A percentile compares a stretch with the other conserved stretches of the same genome.
phyloP scores from a whole-genome alignment of 768 basidiomycete genomes.

The Leccinum sublutescens region DNA sequence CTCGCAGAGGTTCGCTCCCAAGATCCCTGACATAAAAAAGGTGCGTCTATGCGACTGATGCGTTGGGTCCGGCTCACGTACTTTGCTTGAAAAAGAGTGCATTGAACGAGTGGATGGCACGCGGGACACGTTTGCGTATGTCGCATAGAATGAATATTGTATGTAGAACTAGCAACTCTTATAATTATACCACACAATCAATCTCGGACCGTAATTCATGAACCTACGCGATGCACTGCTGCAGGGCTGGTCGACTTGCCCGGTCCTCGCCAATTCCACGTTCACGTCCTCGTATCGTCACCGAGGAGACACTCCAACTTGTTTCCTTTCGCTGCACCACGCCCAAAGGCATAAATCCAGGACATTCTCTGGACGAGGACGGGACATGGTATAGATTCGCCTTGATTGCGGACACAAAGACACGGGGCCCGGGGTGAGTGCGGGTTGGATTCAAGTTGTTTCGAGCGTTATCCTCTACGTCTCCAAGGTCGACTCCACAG shows the following conservation, averaged over 20 bases:
- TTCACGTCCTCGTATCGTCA: slow-evolving; percentile 71
- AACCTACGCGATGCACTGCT: slow-evolving; percentile 64
- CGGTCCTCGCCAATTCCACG: slow-evolving; percentile 67
- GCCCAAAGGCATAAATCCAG: slow-evolving; percentile 66
- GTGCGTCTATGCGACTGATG: slow-evolving; percentile 34
- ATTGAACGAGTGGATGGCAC: slow-evolving; percentile 91
- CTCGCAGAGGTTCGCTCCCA: slow-evolving; percentile 84
- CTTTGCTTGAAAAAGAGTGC: slow-evolving; percentile 94
- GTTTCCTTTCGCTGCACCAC: slow-evolving; percentile 71
- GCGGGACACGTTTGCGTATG: slow-evolving; percentile 64
- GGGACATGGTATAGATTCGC: slow-evolving; percentile 74
- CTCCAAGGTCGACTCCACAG: slow-evolving; percentile 93
- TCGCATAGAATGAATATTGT: slow-evolving; percentile 28
- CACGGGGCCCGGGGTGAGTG: slow-evolving; percentile 41
- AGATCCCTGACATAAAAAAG: slow-evolving; percentile 97
- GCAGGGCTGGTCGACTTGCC: slow-evolving; percentile 52
- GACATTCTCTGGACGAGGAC: slow-evolving; percentile 61
- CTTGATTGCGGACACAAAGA: slow-evolving; percentile 78
- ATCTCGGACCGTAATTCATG: slow-evolving; percentile 24
- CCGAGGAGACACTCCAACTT: slow-evolving; percentile 66
- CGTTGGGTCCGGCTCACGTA: slow-evolving; percentile 2
- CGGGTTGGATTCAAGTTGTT: slow-evolving; percentile 42
- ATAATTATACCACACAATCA: slow-evolving; percentile 18
- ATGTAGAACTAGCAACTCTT: slow-evolving; percentile 1
- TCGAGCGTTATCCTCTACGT: slow-evolving; percentile 81